Base-by-base conservation (phyloP, 352 stramenopile genomes). In the Phytophthora uliginosa region DNA sequence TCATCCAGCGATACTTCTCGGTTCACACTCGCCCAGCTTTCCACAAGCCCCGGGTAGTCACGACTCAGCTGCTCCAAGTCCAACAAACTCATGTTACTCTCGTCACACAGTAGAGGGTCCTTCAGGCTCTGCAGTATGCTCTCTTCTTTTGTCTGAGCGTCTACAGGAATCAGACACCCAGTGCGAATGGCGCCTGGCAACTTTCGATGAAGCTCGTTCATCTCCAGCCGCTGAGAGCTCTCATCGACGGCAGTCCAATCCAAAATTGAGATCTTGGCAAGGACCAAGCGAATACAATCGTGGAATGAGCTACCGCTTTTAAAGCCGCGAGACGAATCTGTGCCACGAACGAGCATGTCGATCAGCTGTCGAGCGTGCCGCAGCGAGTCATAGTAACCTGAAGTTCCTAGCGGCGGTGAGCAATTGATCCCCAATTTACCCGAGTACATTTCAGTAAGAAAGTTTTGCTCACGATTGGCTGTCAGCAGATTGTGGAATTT, bases 261-360 rank as follows among this genome's bases (percentile, higher is more conserved):
- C 45, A 95, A 55, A 28, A 93, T 90, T 17, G 83, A 85, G 4
- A 95, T 90, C 68, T 95, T 95, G 4, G 88, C 82, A 12, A 95
- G 52, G 20, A 94, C 71, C 42, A 93, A 76, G 2, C 84, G 82
- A 57, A 95, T 76, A 59, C 85, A 95, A 50, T 95, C 84, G 22
- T 90, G 72, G 59, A 94, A 93, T 8, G 66, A 77, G 18, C 73
- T 82, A 2, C 85, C 83, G 6, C 53, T 90, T 34, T 66, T 18
- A 53, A 86, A 93, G 9, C 78, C 78, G 18, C 59, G 56, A 1
- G 66, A 62, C 8, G 67, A 26, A 9, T 84, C 71, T 50, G 53
- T 34, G 2, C 31, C 62, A 51, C 50, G 78, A 68, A 70, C 74
- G 36, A 63, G 69, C 62, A 50, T 69, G 15, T 82, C 53, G 12